Percentiles rank a stretch among this genome's conserved stretches.
These are phyloP conservation scores for Tephrocybe sp. DNA, from an alignment of 768 basidiomycete species.

Conservation along the genomic window DNA sequence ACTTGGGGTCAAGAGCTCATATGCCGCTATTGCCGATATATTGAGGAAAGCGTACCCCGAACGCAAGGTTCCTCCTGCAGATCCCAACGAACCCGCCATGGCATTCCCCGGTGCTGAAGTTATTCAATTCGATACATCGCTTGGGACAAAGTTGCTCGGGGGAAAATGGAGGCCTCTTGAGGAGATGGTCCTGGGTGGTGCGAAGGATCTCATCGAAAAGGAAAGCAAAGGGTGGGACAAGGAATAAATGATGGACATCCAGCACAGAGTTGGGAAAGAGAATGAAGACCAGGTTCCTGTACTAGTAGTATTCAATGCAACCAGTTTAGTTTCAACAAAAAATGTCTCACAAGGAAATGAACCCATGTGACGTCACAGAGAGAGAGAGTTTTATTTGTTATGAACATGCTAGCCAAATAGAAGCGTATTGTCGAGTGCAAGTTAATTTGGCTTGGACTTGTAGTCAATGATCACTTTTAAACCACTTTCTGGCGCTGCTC, in stretches of 20 bases:
- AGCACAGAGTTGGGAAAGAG: no score
- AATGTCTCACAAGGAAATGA: no score
- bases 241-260: not conserved
- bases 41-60: conserved; percentile 10
- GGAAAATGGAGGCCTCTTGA: conserved; percentile 12
- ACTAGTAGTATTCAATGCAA: no score
- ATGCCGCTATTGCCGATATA: conserved; percentile 11
- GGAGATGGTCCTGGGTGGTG: conserved; percentile 7
- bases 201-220: conserved; percentile 9
- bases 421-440: conserved; percentile 2
- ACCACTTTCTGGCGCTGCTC: conserved; percentile 83
- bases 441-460: not conserved
- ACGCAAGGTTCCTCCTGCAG: conserved; percentile 4
- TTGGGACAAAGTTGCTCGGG: conserved; percentile 7
- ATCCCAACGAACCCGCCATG: conserved; percentile 9
- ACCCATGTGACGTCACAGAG: conserved; percentile 27
- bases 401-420: conserved; percentile 15
- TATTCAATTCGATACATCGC: conserved; percentile 6
- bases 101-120: conserved; percentile 12
- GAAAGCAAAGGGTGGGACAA: conserved; percentile 10
- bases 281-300: no score
- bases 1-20: conserved; percentile 5
- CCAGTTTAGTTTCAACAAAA: no score
- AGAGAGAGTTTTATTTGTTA: conserved; percentile 17
- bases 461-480: conserved; percentile 88